Evolutionary conservation across 192 early-diverging fungal species (phyloP).

Genomic region (Podila horticola): DNA sequence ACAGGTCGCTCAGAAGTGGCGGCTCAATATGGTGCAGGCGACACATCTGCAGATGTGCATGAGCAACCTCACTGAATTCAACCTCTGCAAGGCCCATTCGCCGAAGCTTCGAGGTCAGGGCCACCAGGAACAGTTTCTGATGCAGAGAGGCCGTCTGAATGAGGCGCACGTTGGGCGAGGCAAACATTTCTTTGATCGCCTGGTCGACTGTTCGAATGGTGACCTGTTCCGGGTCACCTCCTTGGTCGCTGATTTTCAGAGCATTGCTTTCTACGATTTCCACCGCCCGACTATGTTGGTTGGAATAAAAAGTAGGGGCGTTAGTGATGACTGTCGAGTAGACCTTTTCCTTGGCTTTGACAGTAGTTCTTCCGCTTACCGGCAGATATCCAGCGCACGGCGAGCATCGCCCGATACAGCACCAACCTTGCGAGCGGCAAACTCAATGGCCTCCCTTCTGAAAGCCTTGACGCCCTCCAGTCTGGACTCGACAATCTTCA

Average conservation of each 20-base stretch:
- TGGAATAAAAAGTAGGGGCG: not conserved
- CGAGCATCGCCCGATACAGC: slow-evolving; percentile 97
- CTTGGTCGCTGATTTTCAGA: slow-evolving; percentile 15
- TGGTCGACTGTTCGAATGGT: slow-evolving; percentile 78
- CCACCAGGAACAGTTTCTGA: slow-evolving; percentile 88
- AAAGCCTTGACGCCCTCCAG: slow-evolving; percentile 78
- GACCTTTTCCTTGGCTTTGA: not conserved
- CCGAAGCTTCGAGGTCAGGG: slow-evolving; percentile 70
- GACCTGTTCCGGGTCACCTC: slow-evolving; percentile 52
- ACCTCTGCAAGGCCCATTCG: slow-evolving; percentile 78
- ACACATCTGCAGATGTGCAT: slow-evolving; percentile 75
- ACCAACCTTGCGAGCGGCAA: slow-evolving; percentile 95
- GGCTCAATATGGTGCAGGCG: slow-evolving; percentile 67
- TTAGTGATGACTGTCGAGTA: not conserved
- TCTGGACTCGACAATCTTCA: slow-evolving; percentile 85
- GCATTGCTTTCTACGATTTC: slow-evolving; percentile 72
- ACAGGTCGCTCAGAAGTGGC: slow-evolving; percentile 68
- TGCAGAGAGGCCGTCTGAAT: slow-evolving; percentile 79
- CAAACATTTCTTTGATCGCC: slow-evolving; percentile 90
- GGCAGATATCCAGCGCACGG: slow-evolving; percentile 93
- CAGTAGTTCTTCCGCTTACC: slow-evolving; percentile 42
- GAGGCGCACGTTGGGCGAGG: slow-evolving; percentile 77
- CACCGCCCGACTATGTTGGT: slow-evolving; percentile 64
- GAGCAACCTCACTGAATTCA: slow-evolving; percentile 76
- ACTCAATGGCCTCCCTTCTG: slow-evolving; percentile 86